Base-by-base conservation (phyloP, 371 early-diverging fungal genomes). In the Mucor velutinosus region DNA sequence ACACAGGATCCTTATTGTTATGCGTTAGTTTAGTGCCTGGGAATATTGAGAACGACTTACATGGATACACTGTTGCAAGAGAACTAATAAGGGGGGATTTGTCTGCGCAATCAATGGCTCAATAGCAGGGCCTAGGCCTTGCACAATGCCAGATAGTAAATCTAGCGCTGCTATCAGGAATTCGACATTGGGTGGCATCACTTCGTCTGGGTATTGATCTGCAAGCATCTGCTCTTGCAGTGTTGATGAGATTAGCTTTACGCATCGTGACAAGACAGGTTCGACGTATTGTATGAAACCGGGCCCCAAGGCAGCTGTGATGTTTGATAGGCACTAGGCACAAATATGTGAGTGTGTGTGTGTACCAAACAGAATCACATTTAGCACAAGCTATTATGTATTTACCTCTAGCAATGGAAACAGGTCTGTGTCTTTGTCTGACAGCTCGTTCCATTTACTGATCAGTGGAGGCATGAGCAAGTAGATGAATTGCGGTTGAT, bases 391-490 rank as follows among this genome's bases (percentile, higher is more conserved):
- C 2, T 7, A 7, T 6, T 35, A 7, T 32, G 0, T 53, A 0
- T 53, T 77, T 80, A 89, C 91, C 85, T 97, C 97, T 43, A 95
- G 86, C 62, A 98, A 84, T 4, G 95, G 94, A 84, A 96, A 95
- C 62, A 96, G 80, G 65, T 92, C 94, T 32, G 88, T 87, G 78
- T 93, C 92, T 27, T 93, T 90, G 65, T 96, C 94, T 32, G 82
- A 73, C 41, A 95, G 76, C 19, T 75, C 68, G 60, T 91, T 80
- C 95, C 95, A 98, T 74, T 92, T 92, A 62, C 86, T 81, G 45
- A 94, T 83, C 60, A 98, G 82, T 12, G 93, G 92, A 3, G 92
- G 91, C 93, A 98, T 94, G 60, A 97, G 75, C 19, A 90, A 59
- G 27, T 90, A 82, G 43, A 95, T 90, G 70, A 75, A 92, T 51